Percentiles rank a stretch among this genome's conserved stretches.
These are phyloP conservation scores for Schoenoplectus tabernaemontani DNA, from an alignment of 202 grass and related monocot species.

Conservation along the genomic window DNA sequence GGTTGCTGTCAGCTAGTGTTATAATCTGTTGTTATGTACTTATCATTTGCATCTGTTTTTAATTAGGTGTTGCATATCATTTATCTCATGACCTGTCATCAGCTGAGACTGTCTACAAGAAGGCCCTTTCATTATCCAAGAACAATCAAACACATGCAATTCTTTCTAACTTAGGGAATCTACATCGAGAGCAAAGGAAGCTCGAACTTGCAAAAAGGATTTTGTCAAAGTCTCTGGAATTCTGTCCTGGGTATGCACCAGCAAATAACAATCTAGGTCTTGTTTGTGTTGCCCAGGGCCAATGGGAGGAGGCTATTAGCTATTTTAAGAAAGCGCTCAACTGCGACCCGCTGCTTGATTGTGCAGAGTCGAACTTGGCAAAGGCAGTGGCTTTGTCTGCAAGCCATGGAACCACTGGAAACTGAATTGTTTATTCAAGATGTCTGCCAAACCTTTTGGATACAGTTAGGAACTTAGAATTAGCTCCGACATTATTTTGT, in stretches of 20 bases:
- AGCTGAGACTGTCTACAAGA: conserved; percentile 69
- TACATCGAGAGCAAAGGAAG: conserved; percentile 68
- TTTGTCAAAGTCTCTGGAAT: conserved; percentile 65
- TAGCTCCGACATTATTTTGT: no score
- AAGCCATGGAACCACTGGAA: conserved; percentile 32
- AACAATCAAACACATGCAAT: conserved; percentile 62
- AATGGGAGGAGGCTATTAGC: conserved; percentile 57
- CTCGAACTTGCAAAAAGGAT: conserved; percentile 80
- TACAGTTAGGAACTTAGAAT: not conserved
- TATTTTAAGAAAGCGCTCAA: conserved; percentile 79
- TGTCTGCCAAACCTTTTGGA: not conserved
- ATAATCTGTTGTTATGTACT: not conserved
- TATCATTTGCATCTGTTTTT: conserved; percentile 7
- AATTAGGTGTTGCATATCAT: conserved; percentile 78
- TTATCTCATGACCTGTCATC: conserved; percentile 61
- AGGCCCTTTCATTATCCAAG: conserved; percentile 49
- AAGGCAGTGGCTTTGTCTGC: conserved; percentile 49
- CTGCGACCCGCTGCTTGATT: conserved; percentile 76
- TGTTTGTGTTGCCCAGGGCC: conserved; percentile 56
- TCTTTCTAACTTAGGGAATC: conserved; percentile 88
- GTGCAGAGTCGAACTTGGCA: conserved; percentile 69
- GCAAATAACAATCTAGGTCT: conserved; percentile 92
- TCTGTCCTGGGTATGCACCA: conserved; percentile 84
- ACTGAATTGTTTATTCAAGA: not conserved
- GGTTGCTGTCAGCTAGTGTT: not conserved